Percentiles rank a stretch among this genome's conserved stretches.
phyloP scores from a whole-genome alignment of 129 eudicot genomes.

The Arctium lappa region DNA sequence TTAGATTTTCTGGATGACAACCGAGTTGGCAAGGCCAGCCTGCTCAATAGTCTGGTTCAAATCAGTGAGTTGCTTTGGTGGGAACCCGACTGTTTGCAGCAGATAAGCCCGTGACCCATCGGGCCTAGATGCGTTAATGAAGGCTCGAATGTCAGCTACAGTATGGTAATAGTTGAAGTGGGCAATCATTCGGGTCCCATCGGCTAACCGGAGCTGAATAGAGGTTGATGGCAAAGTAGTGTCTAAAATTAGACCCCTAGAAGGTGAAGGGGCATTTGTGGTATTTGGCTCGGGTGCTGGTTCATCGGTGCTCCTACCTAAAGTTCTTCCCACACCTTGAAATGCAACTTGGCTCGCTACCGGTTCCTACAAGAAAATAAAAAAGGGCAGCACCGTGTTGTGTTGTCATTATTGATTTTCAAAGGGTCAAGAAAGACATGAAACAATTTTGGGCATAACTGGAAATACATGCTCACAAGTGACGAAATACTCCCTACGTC shows the following conservation, averaged over 20 bases:
- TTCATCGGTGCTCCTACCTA: conserved; percentile 55
- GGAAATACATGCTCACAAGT: neutral
- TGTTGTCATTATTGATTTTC: neutral
- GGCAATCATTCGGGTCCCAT: conserved; percentile 73
- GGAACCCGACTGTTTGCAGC: conserved; percentile 76
- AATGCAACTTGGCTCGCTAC: conserved; percentile 52
- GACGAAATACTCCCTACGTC: too few relatives aligned
- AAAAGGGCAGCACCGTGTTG: neutral
- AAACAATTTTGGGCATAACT: too few relatives aligned
- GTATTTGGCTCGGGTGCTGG: conserved; percentile 30
- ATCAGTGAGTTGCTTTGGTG: conserved; percentile 72
- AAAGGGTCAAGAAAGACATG: neutral
- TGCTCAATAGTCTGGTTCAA: conserved; percentile 73
- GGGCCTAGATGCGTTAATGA: conserved; percentile 79
- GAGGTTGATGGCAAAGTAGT: conserved; percentile 61
- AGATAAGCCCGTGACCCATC: conserved; percentile 61
- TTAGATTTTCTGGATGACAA: conserved; percentile 63
- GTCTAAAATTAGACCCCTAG: conserved; percentile 59
- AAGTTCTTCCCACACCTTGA: conserved; percentile 80
- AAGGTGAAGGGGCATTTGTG: conserved; percentile 28
- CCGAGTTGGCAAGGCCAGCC: conserved; percentile 84
- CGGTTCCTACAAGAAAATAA: conserved; percentile 47
- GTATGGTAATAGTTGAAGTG: conserved; percentile 82
- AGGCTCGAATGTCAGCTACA: conserved; percentile 65
- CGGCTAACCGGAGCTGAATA: conserved; percentile 74